Conservation (phyloP, 179 eudicot genomes). For the Beta lomatogona region DNA sequence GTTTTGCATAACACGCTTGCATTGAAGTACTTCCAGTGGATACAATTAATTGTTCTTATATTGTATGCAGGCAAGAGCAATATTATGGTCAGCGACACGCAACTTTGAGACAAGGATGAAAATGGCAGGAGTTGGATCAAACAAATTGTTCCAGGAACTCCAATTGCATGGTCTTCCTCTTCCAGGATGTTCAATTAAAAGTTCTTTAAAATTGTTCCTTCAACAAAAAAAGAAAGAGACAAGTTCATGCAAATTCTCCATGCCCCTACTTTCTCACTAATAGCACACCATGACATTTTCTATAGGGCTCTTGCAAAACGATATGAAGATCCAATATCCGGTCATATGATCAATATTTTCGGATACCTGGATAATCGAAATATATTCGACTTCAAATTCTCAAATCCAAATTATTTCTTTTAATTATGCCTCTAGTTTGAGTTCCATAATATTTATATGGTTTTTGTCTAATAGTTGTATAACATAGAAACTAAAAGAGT, state of each 20-base stretch:
- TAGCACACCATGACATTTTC: neutral
- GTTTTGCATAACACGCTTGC: no score
- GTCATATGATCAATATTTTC: no score
- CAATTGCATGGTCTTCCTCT: constrained; percentile 1
- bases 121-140: neutral
- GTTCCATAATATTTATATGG: no score
- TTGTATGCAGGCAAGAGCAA: neutral
- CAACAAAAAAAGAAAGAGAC: neutral
- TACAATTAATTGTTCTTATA: neutral
- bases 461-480: no score
- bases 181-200: neutral
- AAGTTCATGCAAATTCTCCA: neutral
- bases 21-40: no score
- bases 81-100: constrained; percentile 5
- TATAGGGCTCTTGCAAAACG: no score
- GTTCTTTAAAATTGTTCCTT: neutral
- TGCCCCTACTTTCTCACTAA: neutral
- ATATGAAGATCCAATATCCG: no score
- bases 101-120: neutral
- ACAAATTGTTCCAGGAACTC: neutral
- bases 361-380: no score
- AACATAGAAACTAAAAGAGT: no score
- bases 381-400: no score
- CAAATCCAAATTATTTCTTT: no score
- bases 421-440: no score